A percentile compares a stretch with the other conserved stretches of the same genome.
Conservation (phyloP, 1,284 basidiomycete genomes). For the Pholiota adiposa region DNA sequence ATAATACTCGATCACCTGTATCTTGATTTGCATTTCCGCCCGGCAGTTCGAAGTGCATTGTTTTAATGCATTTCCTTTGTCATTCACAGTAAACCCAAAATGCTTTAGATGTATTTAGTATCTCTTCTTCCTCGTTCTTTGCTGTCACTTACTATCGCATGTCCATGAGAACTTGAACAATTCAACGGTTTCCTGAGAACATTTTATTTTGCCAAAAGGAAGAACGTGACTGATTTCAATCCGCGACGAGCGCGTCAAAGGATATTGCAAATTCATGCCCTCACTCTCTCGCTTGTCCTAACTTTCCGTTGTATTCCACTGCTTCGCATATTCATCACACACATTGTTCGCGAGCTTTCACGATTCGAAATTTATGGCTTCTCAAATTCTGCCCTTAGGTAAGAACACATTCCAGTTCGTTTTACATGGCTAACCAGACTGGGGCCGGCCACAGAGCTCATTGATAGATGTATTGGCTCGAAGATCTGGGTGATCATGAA, state of each 20-base stretch:
- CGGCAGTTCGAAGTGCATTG: neutral
- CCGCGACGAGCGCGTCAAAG: neutral
- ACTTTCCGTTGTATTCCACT: neutral
- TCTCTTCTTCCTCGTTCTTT: neutral
- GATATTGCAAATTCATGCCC: neutral
- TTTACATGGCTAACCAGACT: neutral
- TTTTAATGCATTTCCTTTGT: neutral
- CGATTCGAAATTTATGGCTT: constrained; percentile 42
- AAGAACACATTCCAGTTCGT: neutral
- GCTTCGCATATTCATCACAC: neutral
- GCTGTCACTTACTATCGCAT: neutral
- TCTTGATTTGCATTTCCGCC: constrained; percentile 22
- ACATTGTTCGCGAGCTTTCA: neutral
- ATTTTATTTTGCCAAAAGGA: neutral
- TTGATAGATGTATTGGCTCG: constrained; percentile 94
- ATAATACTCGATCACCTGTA: constrained; percentile 24
- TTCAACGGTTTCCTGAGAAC: no score
- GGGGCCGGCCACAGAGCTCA: constrained; percentile 66
- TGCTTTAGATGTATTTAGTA: constrained; percentile 3
- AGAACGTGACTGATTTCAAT: constrained; percentile 2
- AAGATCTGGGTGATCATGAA: constrained; percentile 98
- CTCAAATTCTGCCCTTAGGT: constrained; percentile 62
- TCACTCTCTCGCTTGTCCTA: neutral
- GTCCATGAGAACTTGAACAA: neutral
- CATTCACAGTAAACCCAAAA: constrained; percentile 3